These are phyloP conservation scores for Talaromyces atroroseus DNA, from an alignment of 2,329 filamentous ascomycete genomes.

Conservation along the genomic window DNA sequence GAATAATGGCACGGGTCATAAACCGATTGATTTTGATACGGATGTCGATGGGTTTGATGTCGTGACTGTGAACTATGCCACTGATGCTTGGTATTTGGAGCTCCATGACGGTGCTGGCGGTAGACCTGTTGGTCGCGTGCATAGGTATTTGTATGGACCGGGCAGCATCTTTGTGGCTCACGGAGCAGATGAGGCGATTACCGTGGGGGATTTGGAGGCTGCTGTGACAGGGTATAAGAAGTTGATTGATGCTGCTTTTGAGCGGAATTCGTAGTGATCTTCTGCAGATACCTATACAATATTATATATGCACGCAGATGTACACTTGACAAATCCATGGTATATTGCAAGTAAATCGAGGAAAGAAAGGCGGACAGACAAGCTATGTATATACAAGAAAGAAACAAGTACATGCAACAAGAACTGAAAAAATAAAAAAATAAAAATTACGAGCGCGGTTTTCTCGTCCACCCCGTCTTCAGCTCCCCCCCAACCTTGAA, in stretches of 20 bases:
- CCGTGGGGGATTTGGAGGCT: slow-evolving; percentile 66
- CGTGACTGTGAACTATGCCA: slow-evolving; percentile 84
- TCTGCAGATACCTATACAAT: no score
- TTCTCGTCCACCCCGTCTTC: slow-evolving; percentile 37
- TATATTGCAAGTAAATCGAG: background rate
- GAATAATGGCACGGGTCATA: slow-evolving; percentile 56
- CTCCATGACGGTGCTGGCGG: slow-evolving; percentile 55
- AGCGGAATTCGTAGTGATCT: background rate
- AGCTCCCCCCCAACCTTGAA: slow-evolving; percentile 64
- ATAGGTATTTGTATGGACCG: slow-evolving; percentile 58
- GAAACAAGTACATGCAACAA: background rate
- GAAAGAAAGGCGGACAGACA: background rate
- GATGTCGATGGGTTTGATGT: slow-evolving; percentile 86
- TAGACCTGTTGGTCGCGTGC: slow-evolving; percentile 23
- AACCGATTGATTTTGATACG: slow-evolving; percentile 69
- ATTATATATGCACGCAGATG: no score
- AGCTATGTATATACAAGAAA: background rate
- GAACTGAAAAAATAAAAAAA: background rate
- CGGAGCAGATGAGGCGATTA: slow-evolving; percentile 73
- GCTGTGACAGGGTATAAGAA: slow-evolving; percentile 76
- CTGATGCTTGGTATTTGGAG: slow-evolving; percentile 74
- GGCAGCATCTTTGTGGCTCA: slow-evolving; percentile 81
- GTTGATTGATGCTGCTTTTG: slow-evolving; percentile 47
- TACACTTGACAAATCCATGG: background rate
- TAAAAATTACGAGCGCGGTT: slow-evolving; percentile 15